Evolutionary conservation across 1,139 yeast species (phyloP).

Genomic region (Groenewaldozyma auringiensis): DNA sequence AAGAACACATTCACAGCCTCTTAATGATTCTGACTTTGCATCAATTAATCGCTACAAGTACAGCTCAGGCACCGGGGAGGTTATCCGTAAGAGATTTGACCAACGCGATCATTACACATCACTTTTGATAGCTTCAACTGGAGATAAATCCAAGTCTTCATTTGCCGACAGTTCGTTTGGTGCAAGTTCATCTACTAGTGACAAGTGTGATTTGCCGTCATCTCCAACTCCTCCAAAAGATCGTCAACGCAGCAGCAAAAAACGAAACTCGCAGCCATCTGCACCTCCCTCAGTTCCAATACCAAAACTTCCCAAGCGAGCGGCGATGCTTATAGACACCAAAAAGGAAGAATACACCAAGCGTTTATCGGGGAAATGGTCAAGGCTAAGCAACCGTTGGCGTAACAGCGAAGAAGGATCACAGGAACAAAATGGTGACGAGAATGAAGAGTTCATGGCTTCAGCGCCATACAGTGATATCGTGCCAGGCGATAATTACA

Average conservation of each 20-base stretch:
- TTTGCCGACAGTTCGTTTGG: background rate
- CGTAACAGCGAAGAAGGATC: background rate
- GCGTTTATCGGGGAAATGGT: background rate
- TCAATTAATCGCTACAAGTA: background rate
- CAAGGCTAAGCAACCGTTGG: background rate
- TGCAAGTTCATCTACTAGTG: background rate
- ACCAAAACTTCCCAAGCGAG: constrained; percentile 1
- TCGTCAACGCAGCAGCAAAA: background rate
- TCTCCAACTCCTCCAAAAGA: background rate
- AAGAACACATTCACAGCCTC: background rate
- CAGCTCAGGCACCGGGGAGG: background rate
- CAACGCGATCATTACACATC: background rate
- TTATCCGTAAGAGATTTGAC: background rate
- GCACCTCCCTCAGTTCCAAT: background rate
- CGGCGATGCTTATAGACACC: constrained; percentile 1
- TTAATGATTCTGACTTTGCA: background rate
- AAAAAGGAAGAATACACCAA: background rate
- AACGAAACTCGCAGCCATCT: background rate
- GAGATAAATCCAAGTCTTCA: background rate
- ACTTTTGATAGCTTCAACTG: background rate
- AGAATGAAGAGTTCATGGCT: background rate
- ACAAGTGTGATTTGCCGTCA: background rate
- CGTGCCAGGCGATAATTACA: background rate
- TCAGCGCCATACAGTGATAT: constrained; percentile 2
- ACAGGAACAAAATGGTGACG: background rate